Evolutionary conservation across 441 rosid species (phyloP).

Genomic region (Mallotus japonicus): DNA sequence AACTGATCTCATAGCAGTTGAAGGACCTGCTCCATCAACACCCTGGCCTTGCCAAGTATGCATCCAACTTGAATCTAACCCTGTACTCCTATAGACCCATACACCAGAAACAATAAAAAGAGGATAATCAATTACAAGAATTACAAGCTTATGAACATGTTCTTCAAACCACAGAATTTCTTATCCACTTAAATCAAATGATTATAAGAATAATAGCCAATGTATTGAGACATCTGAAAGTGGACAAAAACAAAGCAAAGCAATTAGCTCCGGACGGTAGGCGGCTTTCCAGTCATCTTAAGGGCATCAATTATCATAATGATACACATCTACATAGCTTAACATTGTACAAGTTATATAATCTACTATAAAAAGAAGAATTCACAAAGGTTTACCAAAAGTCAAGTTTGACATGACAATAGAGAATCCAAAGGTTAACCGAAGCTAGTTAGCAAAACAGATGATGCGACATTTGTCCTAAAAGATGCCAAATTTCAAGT

Average conservation of each 20-base stretch:
- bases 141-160: not conserved
- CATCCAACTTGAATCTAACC: conserved; percentile 76
- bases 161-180: not conserved
- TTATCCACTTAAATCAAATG: not conserved
- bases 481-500: not conserved
- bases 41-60: conserved; percentile 76
- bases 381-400: not conserved
- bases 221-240: not conserved
- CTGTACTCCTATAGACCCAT: conserved; percentile 57
- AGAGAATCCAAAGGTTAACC: not conserved
- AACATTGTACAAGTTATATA: not conserved
- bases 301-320: not conserved
- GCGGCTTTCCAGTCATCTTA: not conserved
- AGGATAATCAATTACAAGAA: not conserved
- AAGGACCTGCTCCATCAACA: conserved; percentile 88
- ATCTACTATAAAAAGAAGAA: not conserved
- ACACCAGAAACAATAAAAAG: conserved; percentile 18
- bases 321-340: not conserved
- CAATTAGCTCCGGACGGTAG: not conserved
- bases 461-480: not conserved
- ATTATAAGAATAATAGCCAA: not conserved
- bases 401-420: not conserved
- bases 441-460: not conserved
- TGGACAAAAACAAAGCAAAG: not conserved
- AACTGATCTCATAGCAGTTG: conserved; percentile 66